These are phyloP conservation scores for Aspergillus felis DNA, from an alignment of 2,329 filamentous ascomycete genomes.

Conservation along the genomic window DNA sequence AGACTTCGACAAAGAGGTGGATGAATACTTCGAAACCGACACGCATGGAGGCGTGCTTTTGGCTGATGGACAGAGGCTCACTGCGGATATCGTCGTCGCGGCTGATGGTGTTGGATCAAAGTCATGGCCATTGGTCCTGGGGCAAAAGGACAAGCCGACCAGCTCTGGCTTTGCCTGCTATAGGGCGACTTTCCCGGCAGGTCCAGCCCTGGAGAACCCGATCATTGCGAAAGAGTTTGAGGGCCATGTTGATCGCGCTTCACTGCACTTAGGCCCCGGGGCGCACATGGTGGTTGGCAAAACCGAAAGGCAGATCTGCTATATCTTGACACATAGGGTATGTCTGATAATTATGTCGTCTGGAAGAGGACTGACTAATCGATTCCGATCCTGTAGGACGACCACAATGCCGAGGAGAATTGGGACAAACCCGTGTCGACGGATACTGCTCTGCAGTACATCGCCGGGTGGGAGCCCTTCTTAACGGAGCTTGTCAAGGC, in stretches of 20 bases:
- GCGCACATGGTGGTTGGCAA: slow-evolving; percentile 1
- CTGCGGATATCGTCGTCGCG: slow-evolving; percentile 3
- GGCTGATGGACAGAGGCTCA: not conserved
- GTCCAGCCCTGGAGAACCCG: not conserved
- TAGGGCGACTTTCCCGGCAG: slow-evolving; percentile 1
- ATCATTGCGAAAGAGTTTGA: slow-evolving; percentile 2
- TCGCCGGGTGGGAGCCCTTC: too few relatives aligned
- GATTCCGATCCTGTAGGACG: too few relatives aligned
- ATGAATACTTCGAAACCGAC: not conserved
- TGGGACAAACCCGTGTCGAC: too few relatives aligned
- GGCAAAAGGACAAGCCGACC: not conserved
- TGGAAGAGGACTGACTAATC: too few relatives aligned
- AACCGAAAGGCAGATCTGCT: not conserved
- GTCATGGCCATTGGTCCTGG: slow-evolving; percentile 1
- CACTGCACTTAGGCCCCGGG: not conserved
- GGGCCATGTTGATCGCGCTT: not conserved
- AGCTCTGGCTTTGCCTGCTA: slow-evolving; percentile 4
- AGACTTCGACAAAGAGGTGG: not conserved
- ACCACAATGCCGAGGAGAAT: too few relatives aligned
- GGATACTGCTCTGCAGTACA: too few relatives aligned
- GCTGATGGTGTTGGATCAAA: slow-evolving; percentile 4
- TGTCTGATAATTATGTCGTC: not conserved
- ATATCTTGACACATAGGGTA: slow-evolving; percentile 4
- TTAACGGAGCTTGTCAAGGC: too few relatives aligned
- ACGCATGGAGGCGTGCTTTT: not conserved